phyloP scores from a whole-genome alignment of 805 yeast genomes.

The Starmerella stigmatis region DNA sequence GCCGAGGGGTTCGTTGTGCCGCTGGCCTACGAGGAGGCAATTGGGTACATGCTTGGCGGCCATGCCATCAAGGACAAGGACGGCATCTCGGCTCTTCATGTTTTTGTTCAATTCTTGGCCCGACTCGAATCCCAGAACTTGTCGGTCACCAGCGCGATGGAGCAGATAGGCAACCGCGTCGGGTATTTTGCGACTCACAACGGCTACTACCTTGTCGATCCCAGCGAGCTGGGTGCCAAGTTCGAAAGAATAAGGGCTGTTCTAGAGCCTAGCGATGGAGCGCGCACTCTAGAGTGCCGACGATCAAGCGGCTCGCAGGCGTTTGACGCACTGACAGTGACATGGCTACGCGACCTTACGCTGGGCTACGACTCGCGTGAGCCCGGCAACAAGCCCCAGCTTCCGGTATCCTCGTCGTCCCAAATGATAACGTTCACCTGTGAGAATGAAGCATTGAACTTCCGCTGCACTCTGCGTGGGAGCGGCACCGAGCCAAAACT shows the following conservation, averaged over 20 bases:
- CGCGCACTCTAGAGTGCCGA: neutral
- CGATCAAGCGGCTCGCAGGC: neutral
- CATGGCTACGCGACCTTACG: conserved; percentile 75
- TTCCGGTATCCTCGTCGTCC: conserved; percentile 62
- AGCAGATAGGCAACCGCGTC: conserved; percentile 48
- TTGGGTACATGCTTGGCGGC: conserved; percentile 73
- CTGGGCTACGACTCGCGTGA: conserved; percentile 69
- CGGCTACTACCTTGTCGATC: conserved; percentile 67
- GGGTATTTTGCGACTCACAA: conserved; percentile 81
- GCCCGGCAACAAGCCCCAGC: conserved; percentile 42
- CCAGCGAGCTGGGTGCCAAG: conserved; percentile 41
- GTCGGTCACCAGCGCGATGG: conserved; percentile 42
- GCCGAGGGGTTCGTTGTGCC: conserved; percentile 58
- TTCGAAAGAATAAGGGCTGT: conserved; percentile 44
- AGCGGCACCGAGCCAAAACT: conserved; percentile 96
- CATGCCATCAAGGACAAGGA: conserved; percentile 71
- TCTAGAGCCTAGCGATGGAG: conserved; percentile 45
- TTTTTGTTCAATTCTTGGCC: conserved; percentile 62
- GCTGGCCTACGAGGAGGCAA: conserved; percentile 90
- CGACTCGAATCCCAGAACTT: conserved; percentile 33
- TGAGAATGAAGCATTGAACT: conserved; percentile 30
- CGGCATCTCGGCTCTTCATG: conserved; percentile 70
- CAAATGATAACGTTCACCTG: conserved; percentile 78
- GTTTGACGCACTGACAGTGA: conserved; percentile 37
- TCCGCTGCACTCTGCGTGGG: conserved; percentile 79